phyloP scores from a whole-genome alignment of 495 filamentous ascomycete genomes.

The Podospora anserina region DNA sequence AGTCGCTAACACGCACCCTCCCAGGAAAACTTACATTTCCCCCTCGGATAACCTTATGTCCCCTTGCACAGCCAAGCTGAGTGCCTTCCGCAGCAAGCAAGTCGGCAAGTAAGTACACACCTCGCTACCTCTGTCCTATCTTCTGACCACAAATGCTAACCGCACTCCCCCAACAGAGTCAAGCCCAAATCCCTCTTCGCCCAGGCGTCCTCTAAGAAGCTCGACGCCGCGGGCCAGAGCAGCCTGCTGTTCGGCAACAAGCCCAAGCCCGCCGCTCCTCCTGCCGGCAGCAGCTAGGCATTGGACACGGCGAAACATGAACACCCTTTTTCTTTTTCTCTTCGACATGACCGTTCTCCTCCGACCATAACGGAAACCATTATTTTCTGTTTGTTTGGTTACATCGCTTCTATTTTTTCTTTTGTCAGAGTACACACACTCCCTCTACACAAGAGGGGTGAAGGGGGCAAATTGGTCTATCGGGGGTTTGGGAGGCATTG shows the following conservation, averaged over 20 bases:
- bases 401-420: not conserved
- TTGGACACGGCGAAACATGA: not conserved
- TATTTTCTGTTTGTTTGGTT: too few species aligned
- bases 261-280: constrained; percentile 1
- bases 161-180: constrained; percentile 35
- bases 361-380: not conserved
- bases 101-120: constrained; percentile 59
- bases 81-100: constrained; percentile 76
- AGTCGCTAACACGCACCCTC: not conserved
- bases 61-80: constrained; percentile 88
- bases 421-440: constrained; percentile 4
- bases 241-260: constrained; percentile 29
- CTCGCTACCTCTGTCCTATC: not conserved
- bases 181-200: constrained; percentile 65
- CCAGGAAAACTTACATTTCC: constrained; percentile 71
- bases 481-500: too few species aligned
- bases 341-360: not conserved
- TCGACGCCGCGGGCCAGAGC: constrained; percentile 33
- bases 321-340: not conserved
- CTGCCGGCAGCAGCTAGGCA: not conserved
- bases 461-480: not conserved
- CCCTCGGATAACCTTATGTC: constrained; percentile 91
- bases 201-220: constrained; percentile 56
- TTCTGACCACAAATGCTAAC: not conserved
- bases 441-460: not conserved